These are phyloP conservation scores for Avena eriantha DNA, from an alignment of 176 grass and related monocot species.

Conservation along the genomic window DNA sequence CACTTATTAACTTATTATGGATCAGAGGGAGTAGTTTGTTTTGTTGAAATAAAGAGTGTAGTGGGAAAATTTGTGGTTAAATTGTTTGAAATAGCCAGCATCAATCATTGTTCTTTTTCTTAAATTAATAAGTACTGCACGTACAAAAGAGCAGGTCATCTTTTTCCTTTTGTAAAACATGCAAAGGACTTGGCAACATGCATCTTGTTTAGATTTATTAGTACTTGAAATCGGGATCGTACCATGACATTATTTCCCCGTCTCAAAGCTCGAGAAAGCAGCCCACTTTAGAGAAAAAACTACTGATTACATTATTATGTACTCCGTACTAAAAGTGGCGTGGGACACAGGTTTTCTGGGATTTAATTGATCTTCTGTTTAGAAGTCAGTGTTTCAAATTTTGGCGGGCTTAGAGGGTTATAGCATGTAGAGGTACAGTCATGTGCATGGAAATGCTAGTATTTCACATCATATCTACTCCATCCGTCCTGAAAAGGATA, in stretches of 20 bases:
- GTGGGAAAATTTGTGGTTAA: background rate
- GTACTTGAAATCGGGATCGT: slow-evolving; percentile 55
- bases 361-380: slow-evolving; percentile 49
- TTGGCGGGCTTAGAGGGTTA: slow-evolving; percentile 52
- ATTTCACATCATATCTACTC: too few species aligned
- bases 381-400: slow-evolving; percentile 54
- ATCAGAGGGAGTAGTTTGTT: too few species aligned
- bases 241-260: slow-evolving; percentile 28
- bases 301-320: slow-evolving; percentile 34
- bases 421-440: background rate
- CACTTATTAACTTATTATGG: too few species aligned
- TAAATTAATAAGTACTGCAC: background rate
- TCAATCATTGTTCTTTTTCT: background rate
- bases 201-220: slow-evolving; percentile 40
- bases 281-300: slow-evolving; percentile 42
- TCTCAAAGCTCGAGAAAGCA: slow-evolving; percentile 52
- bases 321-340: slow-evolving; percentile 21
- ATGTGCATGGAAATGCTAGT: background rate
- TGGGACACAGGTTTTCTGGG: slow-evolving; percentile 42
- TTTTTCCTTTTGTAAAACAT: slow-evolving; percentile 11
- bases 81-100: slow-evolving; percentile 9
- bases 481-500: too few species aligned
- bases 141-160: slow-evolving; percentile 30
- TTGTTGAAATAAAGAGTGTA: too few species aligned
- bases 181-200: slow-evolving; percentile 43